These are phyloP conservation scores for Neurospora sublineolata DNA, from an alignment of 495 filamentous ascomycete species.

Conservation along the genomic window DNA sequence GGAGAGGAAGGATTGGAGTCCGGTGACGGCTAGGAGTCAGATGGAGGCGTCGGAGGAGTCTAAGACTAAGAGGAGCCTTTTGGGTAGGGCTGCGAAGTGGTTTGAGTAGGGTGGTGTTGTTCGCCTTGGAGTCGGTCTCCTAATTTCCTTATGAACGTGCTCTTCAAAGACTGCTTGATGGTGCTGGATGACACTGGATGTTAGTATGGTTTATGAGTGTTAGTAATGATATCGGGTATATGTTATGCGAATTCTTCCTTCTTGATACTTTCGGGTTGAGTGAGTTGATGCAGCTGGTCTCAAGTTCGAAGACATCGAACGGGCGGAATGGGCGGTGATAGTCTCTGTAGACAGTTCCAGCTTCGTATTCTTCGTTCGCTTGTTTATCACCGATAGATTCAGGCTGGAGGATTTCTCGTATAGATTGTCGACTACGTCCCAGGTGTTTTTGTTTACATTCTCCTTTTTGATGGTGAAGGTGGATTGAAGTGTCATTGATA, in stretches of 20 bases:
- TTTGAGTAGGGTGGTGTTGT: background rate
- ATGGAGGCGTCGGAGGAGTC: constrained; percentile 17
- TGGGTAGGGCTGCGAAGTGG: background rate
- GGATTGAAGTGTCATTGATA: no score
- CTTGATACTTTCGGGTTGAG: background rate
- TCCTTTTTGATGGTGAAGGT: background rate
- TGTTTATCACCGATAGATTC: background rate
- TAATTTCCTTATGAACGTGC: background rate
- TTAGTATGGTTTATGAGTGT: background rate
- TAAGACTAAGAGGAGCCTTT: constrained; percentile 9
- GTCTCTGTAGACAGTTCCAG: background rate
- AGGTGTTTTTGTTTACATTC: background rate
- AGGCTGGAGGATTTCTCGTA: background rate
- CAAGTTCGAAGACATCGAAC: background rate
- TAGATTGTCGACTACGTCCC: background rate
- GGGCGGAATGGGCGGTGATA: background rate
- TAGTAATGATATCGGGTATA: background rate
- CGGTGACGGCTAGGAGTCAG: constrained; percentile 17
- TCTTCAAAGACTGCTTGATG: background rate
- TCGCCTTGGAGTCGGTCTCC: no score
- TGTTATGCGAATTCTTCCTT: background rate
- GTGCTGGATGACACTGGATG: background rate
- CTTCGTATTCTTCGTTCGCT: background rate
- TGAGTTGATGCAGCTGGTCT: background rate
- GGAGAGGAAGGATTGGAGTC: constrained; percentile 29